These are phyloP conservation scores for Cutaneotrichosporon dermatis DNA, from an alignment of 1,284 basidiomycete genomes.

Conservation along the genomic window DNA sequence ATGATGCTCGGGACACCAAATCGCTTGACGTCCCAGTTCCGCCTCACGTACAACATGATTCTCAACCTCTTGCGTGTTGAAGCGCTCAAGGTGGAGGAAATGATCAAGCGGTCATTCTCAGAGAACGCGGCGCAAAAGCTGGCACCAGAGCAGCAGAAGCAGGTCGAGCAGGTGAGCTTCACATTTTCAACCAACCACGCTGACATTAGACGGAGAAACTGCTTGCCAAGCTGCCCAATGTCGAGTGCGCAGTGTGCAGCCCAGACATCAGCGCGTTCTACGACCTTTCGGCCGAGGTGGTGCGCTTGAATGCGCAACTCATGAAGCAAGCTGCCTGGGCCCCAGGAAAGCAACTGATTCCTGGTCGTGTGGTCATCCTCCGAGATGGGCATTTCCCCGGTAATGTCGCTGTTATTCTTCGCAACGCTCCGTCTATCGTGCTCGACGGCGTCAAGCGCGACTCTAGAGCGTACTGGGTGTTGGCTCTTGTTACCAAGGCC, in stretches of 20 bases:
- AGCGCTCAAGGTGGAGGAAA: slow-evolving; percentile 93
- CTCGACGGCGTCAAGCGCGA: slow-evolving; percentile 50
- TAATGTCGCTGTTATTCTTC: slow-evolving; percentile 72
- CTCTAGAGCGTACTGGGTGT: slow-evolving; percentile 57
- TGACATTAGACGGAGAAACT: slow-evolving; percentile 64
- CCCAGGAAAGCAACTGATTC: slow-evolving; percentile 60
- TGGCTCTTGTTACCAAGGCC: slow-evolving; percentile 68
- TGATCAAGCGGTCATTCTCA: slow-evolving; percentile 99
- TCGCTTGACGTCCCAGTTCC: slow-evolving; percentile 93
- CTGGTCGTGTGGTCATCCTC: slow-evolving; percentile 79
- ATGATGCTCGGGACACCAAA: slow-evolving; percentile 94
- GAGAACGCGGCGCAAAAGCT: slow-evolving; percentile 93
- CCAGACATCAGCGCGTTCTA: slow-evolving; percentile 73
- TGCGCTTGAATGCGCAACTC: slow-evolving; percentile 63
- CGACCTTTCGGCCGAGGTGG: slow-evolving; percentile 64
- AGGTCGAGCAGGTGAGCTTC: slow-evolving; percentile 67
- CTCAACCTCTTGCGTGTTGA: slow-evolving; percentile 94
- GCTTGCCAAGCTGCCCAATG: slow-evolving; percentile 62
- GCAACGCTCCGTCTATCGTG: slow-evolving; percentile 57
- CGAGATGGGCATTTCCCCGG: slow-evolving; percentile 78
- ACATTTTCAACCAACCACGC: too few relatives aligned
- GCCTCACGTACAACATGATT: slow-evolving; percentile 99
- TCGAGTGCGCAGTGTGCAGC: slow-evolving; percentile 65
- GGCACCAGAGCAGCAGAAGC: slow-evolving; percentile 86
- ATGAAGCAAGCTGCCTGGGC: slow-evolving; percentile 62